Evolutionary conservation across 768 basidiomycete genomes (phyloP).

Genomic region (Tulasnella sp.): DNA sequence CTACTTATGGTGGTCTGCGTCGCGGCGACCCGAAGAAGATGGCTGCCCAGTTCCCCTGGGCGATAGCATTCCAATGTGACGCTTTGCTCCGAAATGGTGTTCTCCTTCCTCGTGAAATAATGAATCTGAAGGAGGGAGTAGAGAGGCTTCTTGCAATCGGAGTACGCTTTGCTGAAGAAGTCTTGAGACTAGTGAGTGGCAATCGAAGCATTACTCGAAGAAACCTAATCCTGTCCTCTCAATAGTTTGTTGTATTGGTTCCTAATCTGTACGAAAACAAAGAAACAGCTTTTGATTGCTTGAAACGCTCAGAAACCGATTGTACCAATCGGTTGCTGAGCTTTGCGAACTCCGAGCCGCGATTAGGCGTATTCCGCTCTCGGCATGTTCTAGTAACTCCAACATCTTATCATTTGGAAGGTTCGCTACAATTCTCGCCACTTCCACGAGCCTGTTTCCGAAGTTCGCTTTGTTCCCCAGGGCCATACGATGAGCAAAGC

Average conservation of each 20-base stretch:
- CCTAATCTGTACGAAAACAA: constrained; percentile 27
- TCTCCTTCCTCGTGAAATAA: constrained; percentile 65
- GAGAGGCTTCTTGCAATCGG: constrained; percentile 52
- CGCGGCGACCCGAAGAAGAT: constrained; percentile 53
- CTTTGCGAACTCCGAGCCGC: not conserved
- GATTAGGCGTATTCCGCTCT: constrained; percentile 58
- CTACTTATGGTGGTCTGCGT: constrained; percentile 52
- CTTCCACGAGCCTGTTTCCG: not conserved
- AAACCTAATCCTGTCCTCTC: not conserved
- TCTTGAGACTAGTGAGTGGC: constrained; percentile 48
- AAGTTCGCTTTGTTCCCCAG: not conserved
- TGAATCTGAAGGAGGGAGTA: constrained; percentile 28
- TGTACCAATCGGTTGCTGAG: not conserved
- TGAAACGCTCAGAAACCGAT: constrained; percentile 46
- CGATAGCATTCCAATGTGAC: constrained; percentile 77
- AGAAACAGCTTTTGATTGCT: constrained; percentile 53
- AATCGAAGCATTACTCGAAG: constrained; percentile 51
- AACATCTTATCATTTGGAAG: constrained; percentile 71
- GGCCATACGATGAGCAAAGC: constrained; percentile 28
- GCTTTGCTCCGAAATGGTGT: constrained; percentile 64
- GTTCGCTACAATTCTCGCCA: constrained; percentile 39
- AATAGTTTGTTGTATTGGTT: not conserved
- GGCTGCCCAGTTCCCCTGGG: constrained; percentile 60
- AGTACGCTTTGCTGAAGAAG: constrained; percentile 48
- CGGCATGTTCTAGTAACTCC: constrained; percentile 78